Conservation (phyloP, 352 stramenopile genomes). For the Globisporangium cystogenes region DNA sequence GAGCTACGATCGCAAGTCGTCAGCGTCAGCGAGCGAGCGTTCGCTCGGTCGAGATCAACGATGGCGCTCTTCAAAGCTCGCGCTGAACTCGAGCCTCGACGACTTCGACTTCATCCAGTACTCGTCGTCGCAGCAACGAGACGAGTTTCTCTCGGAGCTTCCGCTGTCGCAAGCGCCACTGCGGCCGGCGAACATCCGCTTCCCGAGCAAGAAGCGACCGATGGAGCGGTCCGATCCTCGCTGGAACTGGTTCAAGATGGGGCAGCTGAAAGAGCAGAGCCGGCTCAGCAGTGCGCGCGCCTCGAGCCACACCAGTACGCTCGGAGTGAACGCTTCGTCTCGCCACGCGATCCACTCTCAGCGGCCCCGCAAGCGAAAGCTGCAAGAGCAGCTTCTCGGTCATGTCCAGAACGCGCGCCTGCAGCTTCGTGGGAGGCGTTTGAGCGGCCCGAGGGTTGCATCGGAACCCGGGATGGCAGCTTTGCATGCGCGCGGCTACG, state of each 20-base stretch:
- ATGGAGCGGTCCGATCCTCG: slow-evolving; percentile 33
- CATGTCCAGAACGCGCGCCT: slow-evolving; percentile 44
- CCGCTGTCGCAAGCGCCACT: background rate
- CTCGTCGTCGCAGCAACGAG: slow-evolving; percentile 2
- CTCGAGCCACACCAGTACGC: background rate
- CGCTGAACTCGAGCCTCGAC: slow-evolving; percentile 25
- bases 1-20: slow-evolving; percentile 6
- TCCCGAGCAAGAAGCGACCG: slow-evolving; percentile 24
- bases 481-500: slow-evolving; percentile 1
- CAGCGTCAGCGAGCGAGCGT: background rate
- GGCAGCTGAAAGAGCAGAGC: slow-evolving; percentile 22
- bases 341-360: background rate
- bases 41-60: background rate
- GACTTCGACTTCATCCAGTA: slow-evolving; percentile 26
- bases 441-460: slow-evolving; percentile 14
- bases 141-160: background rate
- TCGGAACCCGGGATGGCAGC: background rate
- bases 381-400: slow-evolving; percentile 18
- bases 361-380: slow-evolving; percentile 1
- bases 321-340: background rate
- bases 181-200: slow-evolving; percentile 27
- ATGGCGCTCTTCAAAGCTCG: background rate
- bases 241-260: slow-evolving; percentile 41
- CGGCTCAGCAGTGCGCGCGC: background rate
- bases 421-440: slow-evolving; percentile 37